Conservation (phyloP, 148 eudicot genomes). For the Tetragonia tetragonoides region DNA sequence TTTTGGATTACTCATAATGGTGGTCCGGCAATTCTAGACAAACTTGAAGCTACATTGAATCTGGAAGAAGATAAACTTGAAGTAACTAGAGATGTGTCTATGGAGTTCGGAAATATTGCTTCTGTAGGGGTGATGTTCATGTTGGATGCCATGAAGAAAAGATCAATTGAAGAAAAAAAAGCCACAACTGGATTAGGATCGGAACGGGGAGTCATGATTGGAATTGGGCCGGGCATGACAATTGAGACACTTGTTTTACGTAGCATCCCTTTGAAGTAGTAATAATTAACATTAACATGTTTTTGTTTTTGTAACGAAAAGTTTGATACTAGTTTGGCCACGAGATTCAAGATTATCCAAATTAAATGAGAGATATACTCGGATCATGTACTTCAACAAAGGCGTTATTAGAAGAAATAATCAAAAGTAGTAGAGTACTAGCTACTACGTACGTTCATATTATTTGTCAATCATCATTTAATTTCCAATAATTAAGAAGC, state of each 20-base stretch:
- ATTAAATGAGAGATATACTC: too few species aligned
- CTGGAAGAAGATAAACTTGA: constrained; percentile 21
- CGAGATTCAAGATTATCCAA: too few species aligned
- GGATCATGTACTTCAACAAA: too few species aligned
- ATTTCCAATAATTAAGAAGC: too few species aligned
- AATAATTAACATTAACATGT: too few species aligned
- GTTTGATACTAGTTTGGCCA: too few species aligned
- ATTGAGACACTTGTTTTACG: constrained; percentile 25
- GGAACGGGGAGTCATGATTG: constrained; percentile 32
- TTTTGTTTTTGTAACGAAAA: too few species aligned
- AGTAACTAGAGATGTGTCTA: constrained; percentile 15
- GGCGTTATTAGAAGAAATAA: too few species aligned
- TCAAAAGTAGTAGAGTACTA: too few species aligned
- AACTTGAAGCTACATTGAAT: constrained; percentile 18
- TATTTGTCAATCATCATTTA: too few species aligned
- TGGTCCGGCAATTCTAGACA: constrained; percentile 22
- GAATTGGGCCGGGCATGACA: constrained; percentile 27
- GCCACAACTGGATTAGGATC: constrained; percentile 16
- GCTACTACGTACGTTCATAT: too few species aligned
- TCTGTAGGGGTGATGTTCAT: constrained; percentile 28
- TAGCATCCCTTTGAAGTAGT: constrained; percentile 8
- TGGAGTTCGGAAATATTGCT: constrained; percentile 28
- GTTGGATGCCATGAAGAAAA: constrained; percentile 32
- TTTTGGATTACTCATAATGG: constrained; percentile 31
- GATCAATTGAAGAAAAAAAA: constrained; percentile 14